These are phyloP conservation scores for Colletotrichum musicola DNA, from an alignment of 2,329 filamentous ascomycete species.

Conservation along the genomic window DNA sequence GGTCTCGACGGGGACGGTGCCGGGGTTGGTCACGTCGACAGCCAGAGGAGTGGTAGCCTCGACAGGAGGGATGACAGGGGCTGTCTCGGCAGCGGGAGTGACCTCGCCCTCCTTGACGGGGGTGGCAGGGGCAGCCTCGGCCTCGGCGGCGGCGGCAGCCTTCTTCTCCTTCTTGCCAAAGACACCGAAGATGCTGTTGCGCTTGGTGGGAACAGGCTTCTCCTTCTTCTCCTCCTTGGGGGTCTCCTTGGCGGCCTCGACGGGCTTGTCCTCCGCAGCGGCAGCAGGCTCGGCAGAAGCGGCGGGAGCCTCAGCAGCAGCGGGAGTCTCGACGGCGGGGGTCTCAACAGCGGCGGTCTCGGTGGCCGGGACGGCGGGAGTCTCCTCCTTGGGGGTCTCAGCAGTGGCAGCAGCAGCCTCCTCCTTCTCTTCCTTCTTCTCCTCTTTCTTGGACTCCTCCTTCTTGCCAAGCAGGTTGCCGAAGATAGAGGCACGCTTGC, in stretches of 20 bases:
- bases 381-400: constrained; percentile 50
- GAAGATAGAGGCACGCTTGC: constrained; percentile 76
- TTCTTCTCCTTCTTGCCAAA: constrained; percentile 72
- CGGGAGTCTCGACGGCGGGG: constrained; percentile 51
- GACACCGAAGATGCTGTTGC: constrained; percentile 68
- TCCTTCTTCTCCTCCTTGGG: constrained; percentile 50
- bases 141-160: constrained; percentile 64
- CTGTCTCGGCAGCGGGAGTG: constrained; percentile 60
- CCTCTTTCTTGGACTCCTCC: constrained; percentile 60
- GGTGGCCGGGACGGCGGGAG: constrained; percentile 45
- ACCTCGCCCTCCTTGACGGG: constrained; percentile 58
- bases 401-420: constrained; percentile 49
- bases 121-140: constrained; percentile 56
- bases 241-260: constrained; percentile 50
- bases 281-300: constrained; percentile 46
- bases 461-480: constrained; percentile 69
- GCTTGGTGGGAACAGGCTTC: constrained; percentile 66
- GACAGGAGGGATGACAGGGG: constrained; percentile 71
- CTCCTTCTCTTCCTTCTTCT: constrained; percentile 55
- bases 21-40: constrained; percentile 64
- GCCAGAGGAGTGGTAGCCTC: constrained; percentile 69
- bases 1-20: constrained; percentile 61
- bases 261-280: constrained; percentile 54
- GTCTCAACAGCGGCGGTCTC: constrained; percentile 49
- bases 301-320: constrained; percentile 41